phyloP scores from a whole-genome alignment of 164 flowering plant species.

The Magnolia officinalis region DNA sequence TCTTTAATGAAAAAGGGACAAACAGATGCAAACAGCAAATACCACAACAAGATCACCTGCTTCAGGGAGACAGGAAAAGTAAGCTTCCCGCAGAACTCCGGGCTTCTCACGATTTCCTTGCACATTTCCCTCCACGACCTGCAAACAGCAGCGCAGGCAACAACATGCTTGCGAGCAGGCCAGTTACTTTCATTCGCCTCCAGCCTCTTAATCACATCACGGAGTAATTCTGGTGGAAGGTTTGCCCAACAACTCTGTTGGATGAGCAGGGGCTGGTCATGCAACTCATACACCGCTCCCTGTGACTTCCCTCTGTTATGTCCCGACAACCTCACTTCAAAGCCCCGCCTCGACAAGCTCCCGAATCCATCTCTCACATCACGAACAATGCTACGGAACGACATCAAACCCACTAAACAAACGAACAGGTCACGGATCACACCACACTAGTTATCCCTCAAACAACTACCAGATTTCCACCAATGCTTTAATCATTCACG shows the following conservation, averaged over 20 bases:
- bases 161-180: slow-evolving; percentile 88
- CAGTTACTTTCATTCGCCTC: slow-evolving; percentile 85
- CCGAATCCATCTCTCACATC: slow-evolving; percentile 90
- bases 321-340: slow-evolving; percentile 72
- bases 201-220: slow-evolving; percentile 79
- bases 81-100: slow-evolving; percentile 79
- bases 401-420: slow-evolving; percentile 41
- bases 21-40: neutral
- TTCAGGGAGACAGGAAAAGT: slow-evolving; percentile 90
- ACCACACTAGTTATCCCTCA: neutral
- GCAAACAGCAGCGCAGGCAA: slow-evolving; percentile 91
- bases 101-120: slow-evolving; percentile 70
- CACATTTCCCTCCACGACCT: slow-evolving; percentile 92
- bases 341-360: slow-evolving; percentile 81
- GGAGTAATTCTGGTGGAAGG: slow-evolving; percentile 84
- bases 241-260: slow-evolving; percentile 82
- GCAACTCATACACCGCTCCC: slow-evolving; percentile 57
- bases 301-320: slow-evolving; percentile 72
- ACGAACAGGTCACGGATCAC: neutral
- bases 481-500: neutral
- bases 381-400: slow-evolving; percentile 86
- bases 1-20: neutral
- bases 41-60: slow-evolving; percentile 42
- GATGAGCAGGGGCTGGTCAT: slow-evolving; percentile 46
- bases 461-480: neutral